phyloP scores from a whole-genome alignment of 2,329 filamentous ascomycete genomes.

The Sphaerulina vaccinii region DNA sequence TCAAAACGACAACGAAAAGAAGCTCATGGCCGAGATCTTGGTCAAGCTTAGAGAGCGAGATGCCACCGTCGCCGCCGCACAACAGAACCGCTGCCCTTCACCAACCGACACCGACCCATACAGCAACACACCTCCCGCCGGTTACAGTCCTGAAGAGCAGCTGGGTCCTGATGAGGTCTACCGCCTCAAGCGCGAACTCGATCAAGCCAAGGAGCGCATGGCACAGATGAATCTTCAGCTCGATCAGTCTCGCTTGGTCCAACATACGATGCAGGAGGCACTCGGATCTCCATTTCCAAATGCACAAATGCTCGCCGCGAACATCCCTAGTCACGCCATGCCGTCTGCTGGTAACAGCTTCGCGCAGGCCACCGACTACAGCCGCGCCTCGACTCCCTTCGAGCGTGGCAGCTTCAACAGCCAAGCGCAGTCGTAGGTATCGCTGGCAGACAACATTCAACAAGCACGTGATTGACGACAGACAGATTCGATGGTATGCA shows the following conservation, averaged over 20 bases:
- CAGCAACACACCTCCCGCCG: constrained; percentile 29
- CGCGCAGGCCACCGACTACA: constrained; percentile 15
- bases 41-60: constrained; percentile 64
- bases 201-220: constrained; percentile 68
- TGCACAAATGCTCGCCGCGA: constrained; percentile 33
- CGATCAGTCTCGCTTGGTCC: constrained; percentile 61
- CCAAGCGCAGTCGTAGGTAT: constrained; percentile 23
- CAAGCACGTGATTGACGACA: constrained; percentile 13
- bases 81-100: constrained; percentile 35
- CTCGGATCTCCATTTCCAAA: constrained; percentile 35
- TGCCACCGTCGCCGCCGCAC: constrained; percentile 45
- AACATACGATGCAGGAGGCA: constrained; percentile 57
- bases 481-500: constrained; percentile 22
- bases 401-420: constrained; percentile 23
- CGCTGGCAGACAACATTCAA: neutral
- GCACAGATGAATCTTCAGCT: constrained; percentile 70
- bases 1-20: constrained; percentile 7
- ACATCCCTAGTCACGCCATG: constrained; percentile 27
- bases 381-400: constrained; percentile 19
- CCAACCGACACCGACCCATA: constrained; percentile 35
- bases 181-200: constrained; percentile 69
- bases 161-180: constrained; percentile 60
- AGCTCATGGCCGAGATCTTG: constrained; percentile 66
- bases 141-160: constrained; percentile 25
- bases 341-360: constrained; percentile 14